These are phyloP conservation scores for Saururus chinensis DNA, from an alignment of 164 flowering plant species.

Conservation along the genomic window DNA sequence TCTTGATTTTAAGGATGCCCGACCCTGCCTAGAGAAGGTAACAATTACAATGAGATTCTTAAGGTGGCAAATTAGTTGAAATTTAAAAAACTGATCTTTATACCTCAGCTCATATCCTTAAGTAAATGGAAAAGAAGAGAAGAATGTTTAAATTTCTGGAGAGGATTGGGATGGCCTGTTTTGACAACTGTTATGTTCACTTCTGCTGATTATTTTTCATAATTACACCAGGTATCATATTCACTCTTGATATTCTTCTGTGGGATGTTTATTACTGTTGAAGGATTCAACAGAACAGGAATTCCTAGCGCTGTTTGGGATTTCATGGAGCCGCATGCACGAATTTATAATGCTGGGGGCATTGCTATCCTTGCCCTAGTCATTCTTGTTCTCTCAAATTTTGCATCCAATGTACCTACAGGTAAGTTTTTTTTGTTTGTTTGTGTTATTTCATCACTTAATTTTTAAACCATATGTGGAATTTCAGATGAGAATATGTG, in stretches of 20 bases:
- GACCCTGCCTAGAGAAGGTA: constrained; percentile 77
- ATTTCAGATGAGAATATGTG: no score
- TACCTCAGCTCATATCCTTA: no score
- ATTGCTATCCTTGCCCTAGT: constrained; percentile 34
- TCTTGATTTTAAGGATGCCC: constrained; percentile 92
- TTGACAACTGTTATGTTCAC: neutral
- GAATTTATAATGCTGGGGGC: constrained; percentile 32
- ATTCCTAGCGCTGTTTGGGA: constrained; percentile 49
- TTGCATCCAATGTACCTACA: constrained; percentile 67
- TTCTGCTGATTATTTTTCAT: neutral
- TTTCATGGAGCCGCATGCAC: constrained; percentile 46
- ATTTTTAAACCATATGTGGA: no score
- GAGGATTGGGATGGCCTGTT: neutral
- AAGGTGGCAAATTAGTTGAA: no score
- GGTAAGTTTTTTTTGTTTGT: constrained; percentile 17
- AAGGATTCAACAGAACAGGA: constrained; percentile 60
- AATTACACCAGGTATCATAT: constrained; percentile 40
- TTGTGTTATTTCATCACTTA: no score
- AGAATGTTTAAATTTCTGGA: no score
- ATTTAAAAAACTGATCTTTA: no score
- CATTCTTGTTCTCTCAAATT: constrained; percentile 51
- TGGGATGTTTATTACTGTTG: constrained; percentile 69
- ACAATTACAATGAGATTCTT: neutral
- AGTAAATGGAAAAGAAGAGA: no score
- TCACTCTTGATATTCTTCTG: constrained; percentile 58